A percentile compares a stretch with the other conserved stretches of the same genome.
These are phyloP conservation scores for Fusarium sarcochroum DNA, from an alignment of 2,329 filamentous ascomycete genomes.

Conservation along the genomic window DNA sequence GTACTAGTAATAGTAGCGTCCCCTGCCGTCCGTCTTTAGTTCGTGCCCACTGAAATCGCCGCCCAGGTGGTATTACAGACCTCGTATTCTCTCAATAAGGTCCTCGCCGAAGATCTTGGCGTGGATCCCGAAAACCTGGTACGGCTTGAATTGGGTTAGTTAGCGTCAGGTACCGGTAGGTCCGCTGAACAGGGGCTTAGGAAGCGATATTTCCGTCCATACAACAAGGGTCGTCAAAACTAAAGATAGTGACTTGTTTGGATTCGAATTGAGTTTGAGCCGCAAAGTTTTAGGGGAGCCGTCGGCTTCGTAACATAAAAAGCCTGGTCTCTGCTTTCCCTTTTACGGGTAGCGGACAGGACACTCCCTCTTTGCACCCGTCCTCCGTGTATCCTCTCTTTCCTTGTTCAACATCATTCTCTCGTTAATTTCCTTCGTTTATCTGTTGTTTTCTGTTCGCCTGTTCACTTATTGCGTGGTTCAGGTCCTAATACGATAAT, in stretches of 20 bases:
- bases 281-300: neutral
- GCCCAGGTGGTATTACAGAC: neutral
- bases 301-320: neutral
- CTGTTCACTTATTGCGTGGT: neutral
- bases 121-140: neutral
- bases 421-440: neutral
- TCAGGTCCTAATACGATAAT: too few relatives aligned
- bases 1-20: too few relatives aligned
- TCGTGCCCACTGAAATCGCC: neutral
- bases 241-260: neutral
- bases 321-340: neutral
- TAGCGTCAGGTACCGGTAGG: slow-evolving; percentile 2
- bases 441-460: neutral
- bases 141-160: neutral
- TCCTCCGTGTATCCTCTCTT: neutral
- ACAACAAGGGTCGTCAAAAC: neutral
- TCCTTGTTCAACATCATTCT: neutral
- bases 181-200: neutral
- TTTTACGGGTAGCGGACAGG: neutral
- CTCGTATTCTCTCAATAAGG: neutral
- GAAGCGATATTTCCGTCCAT: neutral
- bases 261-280: neutral
- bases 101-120: neutral
- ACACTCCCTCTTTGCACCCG: neutral
- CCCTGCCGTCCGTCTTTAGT: neutral